These are phyloP conservation scores for Geotrichum histeridarum DNA, from an alignment of 1,139 yeast species.

Conservation along the genomic window DNA sequence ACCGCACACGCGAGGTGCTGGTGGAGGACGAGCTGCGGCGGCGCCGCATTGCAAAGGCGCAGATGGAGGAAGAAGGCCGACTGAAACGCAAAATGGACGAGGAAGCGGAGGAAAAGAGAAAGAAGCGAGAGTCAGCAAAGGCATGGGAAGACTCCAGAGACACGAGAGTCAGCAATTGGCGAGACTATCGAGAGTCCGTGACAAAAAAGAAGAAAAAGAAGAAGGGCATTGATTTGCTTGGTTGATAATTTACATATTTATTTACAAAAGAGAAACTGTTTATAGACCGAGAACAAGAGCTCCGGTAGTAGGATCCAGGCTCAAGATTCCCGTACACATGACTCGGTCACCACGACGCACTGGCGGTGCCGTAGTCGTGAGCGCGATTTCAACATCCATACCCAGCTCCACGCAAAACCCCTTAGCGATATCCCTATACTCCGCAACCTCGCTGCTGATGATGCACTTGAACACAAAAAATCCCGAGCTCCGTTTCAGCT, in stretches of 20 bases:
- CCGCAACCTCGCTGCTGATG: conserved; percentile 22
- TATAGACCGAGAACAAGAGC: conserved; percentile 31
- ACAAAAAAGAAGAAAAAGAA: conserved; percentile 41
- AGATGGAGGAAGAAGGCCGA: conserved; percentile 43
- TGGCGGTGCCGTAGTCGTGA: neutral
- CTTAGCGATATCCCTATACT: conserved; percentile 26
- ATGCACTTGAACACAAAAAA: conserved; percentile 29
- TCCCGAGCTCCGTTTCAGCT: conserved; percentile 21
- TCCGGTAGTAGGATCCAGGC: conserved; percentile 33
- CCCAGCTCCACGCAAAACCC: conserved; percentile 33
- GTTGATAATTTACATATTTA: conserved; percentile 5
- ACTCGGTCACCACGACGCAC: conserved; percentile 32
- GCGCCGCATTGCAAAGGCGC: conserved; percentile 38
- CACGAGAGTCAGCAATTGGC: conserved; percentile 57
- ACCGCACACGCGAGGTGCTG: conserved; percentile 41
- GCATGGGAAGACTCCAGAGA: conserved; percentile 65
- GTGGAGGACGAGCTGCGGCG: conserved; percentile 44
- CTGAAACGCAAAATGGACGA: conserved; percentile 39
- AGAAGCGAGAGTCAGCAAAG: conserved; percentile 42
- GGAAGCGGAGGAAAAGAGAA: conserved; percentile 40
- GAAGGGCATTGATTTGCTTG: conserved; percentile 40
- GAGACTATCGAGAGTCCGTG: conserved; percentile 44
- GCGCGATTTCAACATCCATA: conserved; percentile 25
- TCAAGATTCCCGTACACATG: conserved; percentile 35
- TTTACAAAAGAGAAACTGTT: neutral